Evolutionary conservation across 768 basidiomycete genomes (phyloP), one percentile per base, ranked within the genome.

Genomic region (Postia placenta): DNA sequence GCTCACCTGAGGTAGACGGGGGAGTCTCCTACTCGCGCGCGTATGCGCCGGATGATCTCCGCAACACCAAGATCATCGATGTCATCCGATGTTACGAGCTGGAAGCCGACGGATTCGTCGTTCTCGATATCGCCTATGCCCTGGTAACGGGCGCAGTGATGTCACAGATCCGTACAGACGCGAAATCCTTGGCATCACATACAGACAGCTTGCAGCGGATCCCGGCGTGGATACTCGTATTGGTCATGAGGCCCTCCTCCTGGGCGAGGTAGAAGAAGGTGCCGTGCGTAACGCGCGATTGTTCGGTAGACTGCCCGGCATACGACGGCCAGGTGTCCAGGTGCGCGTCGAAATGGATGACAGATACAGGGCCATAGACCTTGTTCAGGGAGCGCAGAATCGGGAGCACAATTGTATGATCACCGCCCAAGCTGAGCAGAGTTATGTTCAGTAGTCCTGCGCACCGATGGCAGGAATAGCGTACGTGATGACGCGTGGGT

Each of bases 331-430:
- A 85, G 5, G 87, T 88, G 59, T 89, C 87, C 66, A 80, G 69
- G 58, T 84, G 83, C 5, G 75, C 85, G 59, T 92, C 89, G 53
- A 92, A 90, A 61, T 92, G 91, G 40, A 92, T 87, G 39, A 88
- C 85, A 28, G 83, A 83, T 47, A 89, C 75, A 0, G 87, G 86
- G 11, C 90, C 91, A 61, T 93, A 91, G 22, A 86, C 74, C 59
- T 81, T 81, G 68, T 86, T 67, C 37, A 94, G 67, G 14, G 91
- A 78, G 39, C 89, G 83, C 12, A 94, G 75, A 56, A 93, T 91
- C 6, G 91, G 89, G 15, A 92, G 76, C 6, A 87, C 90, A 54
- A 92, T 87, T 12, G 90, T 90, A 64, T 93, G 92, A 59, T 93
- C 92, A 5, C 92, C 92, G 22, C 92, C 92, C 71, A 65, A 56